Conservation (phyloP, 164 flowering plant genomes). For the Taxillus chinensis region DNA sequence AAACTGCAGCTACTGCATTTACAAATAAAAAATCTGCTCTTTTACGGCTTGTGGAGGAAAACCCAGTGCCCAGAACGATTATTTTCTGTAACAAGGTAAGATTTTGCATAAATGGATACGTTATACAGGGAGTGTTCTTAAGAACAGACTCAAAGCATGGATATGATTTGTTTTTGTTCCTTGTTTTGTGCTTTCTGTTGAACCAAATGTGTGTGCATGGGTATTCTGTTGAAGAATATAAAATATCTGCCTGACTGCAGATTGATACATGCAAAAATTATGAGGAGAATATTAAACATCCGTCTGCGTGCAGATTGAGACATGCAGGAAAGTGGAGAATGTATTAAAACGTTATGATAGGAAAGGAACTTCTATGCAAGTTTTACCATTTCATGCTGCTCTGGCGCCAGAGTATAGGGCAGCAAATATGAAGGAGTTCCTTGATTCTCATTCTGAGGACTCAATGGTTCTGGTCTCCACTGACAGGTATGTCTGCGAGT, state of each 20-base stretch:
- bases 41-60: constrained; percentile 51
- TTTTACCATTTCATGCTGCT: constrained; percentile 91
- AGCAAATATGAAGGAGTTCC: constrained; percentile 72
- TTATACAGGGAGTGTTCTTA: no score
- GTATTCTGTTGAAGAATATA: no score
- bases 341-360: constrained; percentile 62
- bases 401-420: constrained; percentile 60
- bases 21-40: constrained; percentile 83
- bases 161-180: no score
- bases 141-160: no score
- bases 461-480: constrained; percentile 78
- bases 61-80: constrained; percentile 67
- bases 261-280: no score
- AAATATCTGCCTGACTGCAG: no score
- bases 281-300: no score
- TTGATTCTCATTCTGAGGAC: constrained; percentile 22
- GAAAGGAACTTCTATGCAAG: constrained; percentile 41
- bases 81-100: constrained; percentile 90
- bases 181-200: no score
- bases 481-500: constrained; percentile 54
- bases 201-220: no score
- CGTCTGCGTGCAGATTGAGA: constrained; percentile 61
- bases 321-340: constrained; percentile 94
- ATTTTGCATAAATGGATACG: not conserved
- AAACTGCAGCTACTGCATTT: constrained; percentile 79